phyloP scores from a whole-genome alignment of 176 grass and related monocot species.

The Zizania latifolia region DNA sequence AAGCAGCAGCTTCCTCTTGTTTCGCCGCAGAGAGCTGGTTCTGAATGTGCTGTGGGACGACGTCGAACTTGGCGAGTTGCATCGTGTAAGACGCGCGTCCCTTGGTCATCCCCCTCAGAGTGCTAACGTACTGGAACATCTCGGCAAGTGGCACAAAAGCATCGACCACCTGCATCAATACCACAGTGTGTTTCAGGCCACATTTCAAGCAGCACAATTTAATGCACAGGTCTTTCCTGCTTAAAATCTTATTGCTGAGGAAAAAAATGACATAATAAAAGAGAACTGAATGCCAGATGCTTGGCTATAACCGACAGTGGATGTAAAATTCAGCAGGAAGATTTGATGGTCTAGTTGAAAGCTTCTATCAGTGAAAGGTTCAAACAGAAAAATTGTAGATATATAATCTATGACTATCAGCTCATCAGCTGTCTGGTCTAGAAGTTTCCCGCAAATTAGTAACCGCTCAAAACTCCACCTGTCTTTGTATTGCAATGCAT shows the following conservation, averaged over 20 bases:
- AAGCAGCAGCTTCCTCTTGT: constrained; percentile 64
- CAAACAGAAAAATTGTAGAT: too few relatives aligned
- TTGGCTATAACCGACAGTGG: constrained; percentile 3
- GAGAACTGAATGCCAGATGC: constrained; percentile 4
- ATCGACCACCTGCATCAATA: constrained; percentile 64
- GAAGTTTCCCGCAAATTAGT: too few relatives aligned
- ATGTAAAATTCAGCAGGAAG: neutral
- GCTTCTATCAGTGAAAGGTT: neutral
- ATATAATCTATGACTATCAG: neutral
- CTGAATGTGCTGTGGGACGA: constrained; percentile 85
- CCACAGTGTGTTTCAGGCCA: neutral
- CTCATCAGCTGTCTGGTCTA: neutral
- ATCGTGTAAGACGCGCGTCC: constrained; percentile 90
- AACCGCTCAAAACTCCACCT: too few relatives aligned
- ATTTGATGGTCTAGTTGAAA: neutral
- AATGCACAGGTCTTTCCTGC: neutral
- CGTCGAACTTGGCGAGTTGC: constrained; percentile 85
- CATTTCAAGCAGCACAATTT: neutral
- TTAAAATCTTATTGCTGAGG: neutral
- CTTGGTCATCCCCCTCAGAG: constrained; percentile 85
- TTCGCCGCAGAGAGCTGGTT: constrained; percentile 64
- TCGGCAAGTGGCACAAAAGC: constrained; percentile 80
- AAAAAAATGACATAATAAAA: neutral
- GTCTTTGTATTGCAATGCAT: too few relatives aligned
- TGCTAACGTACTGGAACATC: constrained; percentile 99